These are phyloP conservation scores for Ottelia alismoides DNA, from an alignment of 106 monocot genomes.

Conservation along the genomic window DNA sequence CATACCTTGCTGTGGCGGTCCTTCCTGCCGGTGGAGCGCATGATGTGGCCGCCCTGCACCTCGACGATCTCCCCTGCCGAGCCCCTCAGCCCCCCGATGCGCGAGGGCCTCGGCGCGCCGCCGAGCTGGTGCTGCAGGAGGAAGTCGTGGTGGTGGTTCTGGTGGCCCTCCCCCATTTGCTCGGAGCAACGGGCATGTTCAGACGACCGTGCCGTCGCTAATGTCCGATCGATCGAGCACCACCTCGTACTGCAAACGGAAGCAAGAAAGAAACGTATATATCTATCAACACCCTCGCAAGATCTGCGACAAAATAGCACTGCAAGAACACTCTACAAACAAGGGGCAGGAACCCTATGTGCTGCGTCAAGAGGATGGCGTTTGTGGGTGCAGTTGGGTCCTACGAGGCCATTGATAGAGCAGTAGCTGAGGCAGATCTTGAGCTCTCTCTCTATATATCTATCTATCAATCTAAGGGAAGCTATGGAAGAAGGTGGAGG, in stretches of 20 bases:
- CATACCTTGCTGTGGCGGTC: constrained; percentile 96
- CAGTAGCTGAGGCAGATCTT: not conserved
- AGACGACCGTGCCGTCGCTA: constrained; percentile 19
- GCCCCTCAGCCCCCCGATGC: not conserved
- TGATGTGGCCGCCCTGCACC: constrained; percentile 80
- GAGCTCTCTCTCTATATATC: too few species aligned
- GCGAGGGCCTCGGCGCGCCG: constrained; percentile 2
- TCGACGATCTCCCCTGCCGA: constrained; percentile 49
- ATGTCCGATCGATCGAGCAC: too few species aligned
- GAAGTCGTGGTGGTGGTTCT: constrained; percentile 6
- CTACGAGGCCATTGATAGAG: not conserved
- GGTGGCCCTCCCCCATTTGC: constrained; percentile 22
- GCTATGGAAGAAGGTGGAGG: too few species aligned
- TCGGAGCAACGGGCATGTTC: constrained; percentile 35
- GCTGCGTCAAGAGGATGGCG: not conserved
- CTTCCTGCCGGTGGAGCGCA: constrained; percentile 74
- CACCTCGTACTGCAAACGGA: too few species aligned
- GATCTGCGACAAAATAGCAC: too few species aligned
- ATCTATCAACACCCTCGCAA: too few species aligned
- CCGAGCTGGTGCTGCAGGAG: constrained; percentile 9
- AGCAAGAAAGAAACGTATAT: too few species aligned
- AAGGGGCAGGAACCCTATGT: not conserved
- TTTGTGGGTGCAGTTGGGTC: not conserved
- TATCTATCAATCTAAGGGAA: too few species aligned
- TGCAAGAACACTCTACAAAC: not conserved